Percentiles rank a stretch among this genome's conserved stretches.
Conservation (phyloP, 805 yeast species). For the Lipomyces spencermartinsiae region DNA sequence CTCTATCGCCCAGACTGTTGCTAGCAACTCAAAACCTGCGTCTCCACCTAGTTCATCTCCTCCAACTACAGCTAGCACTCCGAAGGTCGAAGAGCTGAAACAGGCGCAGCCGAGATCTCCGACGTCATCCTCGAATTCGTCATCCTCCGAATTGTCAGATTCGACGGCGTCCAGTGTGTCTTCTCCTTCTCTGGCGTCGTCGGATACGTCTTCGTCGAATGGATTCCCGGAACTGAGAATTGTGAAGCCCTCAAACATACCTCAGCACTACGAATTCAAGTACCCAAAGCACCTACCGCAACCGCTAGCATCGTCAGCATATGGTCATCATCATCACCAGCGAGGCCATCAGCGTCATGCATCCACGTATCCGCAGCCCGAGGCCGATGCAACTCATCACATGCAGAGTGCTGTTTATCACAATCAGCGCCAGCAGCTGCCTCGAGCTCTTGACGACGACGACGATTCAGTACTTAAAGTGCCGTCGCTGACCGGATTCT, state of each 20-base stretch:
- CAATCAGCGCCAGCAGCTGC: not conserved
- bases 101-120: not conserved
- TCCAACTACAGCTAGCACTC: not conserved
- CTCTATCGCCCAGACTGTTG: constrained; percentile 1
- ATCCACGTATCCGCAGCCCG: not conserved
- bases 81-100: not conserved
- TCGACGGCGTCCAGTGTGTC: not conserved
- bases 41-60: not conserved
- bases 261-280: constrained; percentile 18
- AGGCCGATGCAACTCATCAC: not conserved
- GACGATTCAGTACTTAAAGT: not conserved
- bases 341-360: not conserved
- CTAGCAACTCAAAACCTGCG: not conserved
- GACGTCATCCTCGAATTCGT: not conserved
- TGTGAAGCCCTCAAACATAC: constrained; percentile 7
- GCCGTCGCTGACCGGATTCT: not conserved
- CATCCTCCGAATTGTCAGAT: not conserved
- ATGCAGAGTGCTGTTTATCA: not conserved
- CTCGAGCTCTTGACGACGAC: not conserved
- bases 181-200: not conserved
- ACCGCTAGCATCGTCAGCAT: not conserved
- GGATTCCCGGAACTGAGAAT: not conserved
- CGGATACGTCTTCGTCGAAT: not conserved
- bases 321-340: not conserved
- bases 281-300: not conserved